Percentiles rank a stretch among this genome's conserved stretches.
These are phyloP conservation scores for Ascochyta pisi DNA, from an alignment of 2,329 filamentous ascomycete genomes.

Conservation along the genomic window DNA sequence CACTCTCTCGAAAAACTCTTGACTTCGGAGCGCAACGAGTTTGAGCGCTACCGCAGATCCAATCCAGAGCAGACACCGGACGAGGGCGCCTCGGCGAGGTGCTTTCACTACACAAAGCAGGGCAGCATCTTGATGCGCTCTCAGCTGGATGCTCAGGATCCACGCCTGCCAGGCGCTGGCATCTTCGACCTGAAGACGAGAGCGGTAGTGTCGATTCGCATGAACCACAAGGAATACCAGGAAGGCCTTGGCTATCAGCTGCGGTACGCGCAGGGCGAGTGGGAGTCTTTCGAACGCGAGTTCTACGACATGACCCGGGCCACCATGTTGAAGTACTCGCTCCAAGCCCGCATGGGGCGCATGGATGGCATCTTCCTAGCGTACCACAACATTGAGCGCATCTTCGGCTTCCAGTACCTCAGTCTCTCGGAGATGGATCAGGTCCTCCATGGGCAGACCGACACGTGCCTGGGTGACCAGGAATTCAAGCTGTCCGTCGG, in stretches of 20 bases:
- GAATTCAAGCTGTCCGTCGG: conserved; percentile 85
- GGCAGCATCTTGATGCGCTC: conserved; percentile 94
- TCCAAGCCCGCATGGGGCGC: conserved; percentile 94
- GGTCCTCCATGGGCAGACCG: conserved; percentile 80
- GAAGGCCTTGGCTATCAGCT: conserved; percentile 88
- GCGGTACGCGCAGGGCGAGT: conserved; percentile 74
- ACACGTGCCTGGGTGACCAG: conserved; percentile 73
- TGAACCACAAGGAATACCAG: conserved; percentile 77
- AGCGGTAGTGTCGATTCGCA: conserved; percentile 88
- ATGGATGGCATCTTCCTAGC: conserved; percentile 99
- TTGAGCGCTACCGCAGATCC: conserved; percentile 75
- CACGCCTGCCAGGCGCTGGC: conserved; percentile 83
- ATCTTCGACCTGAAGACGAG: conserved; percentile 98
- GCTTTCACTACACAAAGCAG: conserved; percentile 85
- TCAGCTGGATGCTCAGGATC: conserved; percentile 89
- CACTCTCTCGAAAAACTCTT: conserved; percentile 97
- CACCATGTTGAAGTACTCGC: conserved; percentile 93
- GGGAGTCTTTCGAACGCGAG: conserved; percentile 92
- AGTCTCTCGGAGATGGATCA: conserved; percentile 84
- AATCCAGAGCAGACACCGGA: conserved; percentile 69
- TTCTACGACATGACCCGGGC: conserved; percentile 96
- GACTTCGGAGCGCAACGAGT: conserved; percentile 81
- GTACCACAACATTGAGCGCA: conserved; percentile 91
- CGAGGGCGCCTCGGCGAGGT: conserved; percentile 62
- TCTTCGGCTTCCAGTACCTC: conserved; percentile 98